Percentiles rank a stretch among this genome's conserved stretches.
Evolutionary conservation across 768 basidiomycete genomes (phyloP).

Genomic region (Leccinum variicolor): DNA sequence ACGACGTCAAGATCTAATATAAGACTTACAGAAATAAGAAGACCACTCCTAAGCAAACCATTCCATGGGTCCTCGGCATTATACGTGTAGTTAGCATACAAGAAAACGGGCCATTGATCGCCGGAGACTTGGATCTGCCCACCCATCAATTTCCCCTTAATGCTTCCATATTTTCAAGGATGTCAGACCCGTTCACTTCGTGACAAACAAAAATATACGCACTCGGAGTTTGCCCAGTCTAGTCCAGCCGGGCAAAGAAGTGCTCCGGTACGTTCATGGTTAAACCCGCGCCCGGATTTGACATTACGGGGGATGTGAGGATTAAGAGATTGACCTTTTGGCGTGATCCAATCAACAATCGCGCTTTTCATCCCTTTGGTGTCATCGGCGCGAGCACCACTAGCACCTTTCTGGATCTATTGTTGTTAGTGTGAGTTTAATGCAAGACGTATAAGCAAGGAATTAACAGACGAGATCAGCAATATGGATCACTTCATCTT

Average conservation of each 20-base stretch:
- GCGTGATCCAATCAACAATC: neutral
- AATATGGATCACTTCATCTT: neutral
- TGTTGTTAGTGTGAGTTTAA: too few relatives aligned
- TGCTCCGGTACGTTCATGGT: neutral
- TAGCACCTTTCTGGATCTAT: neutral
- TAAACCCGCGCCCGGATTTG: neutral
- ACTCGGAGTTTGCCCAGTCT: neutral
- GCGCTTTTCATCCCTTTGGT: neutral
- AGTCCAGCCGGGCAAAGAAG: neutral
- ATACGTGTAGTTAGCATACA: neutral
- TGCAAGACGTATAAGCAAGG: too few relatives aligned
- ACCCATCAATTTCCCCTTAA: neutral
- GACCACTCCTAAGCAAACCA: neutral
- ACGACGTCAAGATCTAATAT: neutral
- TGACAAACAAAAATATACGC: neutral
- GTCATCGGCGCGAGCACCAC: neutral
- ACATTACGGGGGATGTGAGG: neutral
- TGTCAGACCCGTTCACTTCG: neutral
- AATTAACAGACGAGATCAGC: neutral
- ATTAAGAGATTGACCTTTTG: neutral
- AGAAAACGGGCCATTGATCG: neutral
- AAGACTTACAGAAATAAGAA: neutral
- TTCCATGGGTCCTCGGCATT: neutral
- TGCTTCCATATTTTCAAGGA: neutral
- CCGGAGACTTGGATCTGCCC: neutral